Evolutionary conservation across 257 asterid genomes (phyloP).

Genomic region (Mentha longifolia): DNA sequence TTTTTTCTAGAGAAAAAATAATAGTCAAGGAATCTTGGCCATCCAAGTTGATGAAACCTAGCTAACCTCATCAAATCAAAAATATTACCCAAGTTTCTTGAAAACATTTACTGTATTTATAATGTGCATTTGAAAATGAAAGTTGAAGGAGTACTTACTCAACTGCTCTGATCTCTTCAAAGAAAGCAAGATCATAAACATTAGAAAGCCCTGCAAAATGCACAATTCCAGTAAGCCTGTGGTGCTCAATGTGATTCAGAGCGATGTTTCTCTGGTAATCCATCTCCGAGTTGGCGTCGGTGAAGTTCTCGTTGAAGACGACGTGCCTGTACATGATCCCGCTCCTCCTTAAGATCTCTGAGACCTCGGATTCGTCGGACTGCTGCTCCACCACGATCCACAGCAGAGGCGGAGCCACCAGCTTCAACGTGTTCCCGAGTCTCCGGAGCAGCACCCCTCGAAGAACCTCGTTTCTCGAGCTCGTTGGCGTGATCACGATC

Average conservation of each 20-base stretch:
- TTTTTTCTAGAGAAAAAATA: background rate
- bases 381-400: conserved; percentile 90
- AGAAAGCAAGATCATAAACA: conserved; percentile 82
- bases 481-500: conserved; percentile 81
- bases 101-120: no score
- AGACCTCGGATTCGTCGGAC: conserved; percentile 52
- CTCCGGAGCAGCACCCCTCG: conserved; percentile 54
- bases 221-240: conserved; percentile 80
- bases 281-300: conserved; percentile 60
- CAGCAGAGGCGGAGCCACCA: conserved; percentile 77
- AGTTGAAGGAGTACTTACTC: conserved; percentile 57
- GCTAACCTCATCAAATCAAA: background rate
- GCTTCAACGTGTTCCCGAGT: conserved; percentile 67
- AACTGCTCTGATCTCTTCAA: conserved; percentile 70
- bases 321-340: conserved; percentile 91
- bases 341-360: conserved; percentile 67
- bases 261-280: conserved; percentile 87
- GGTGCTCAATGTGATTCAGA: conserved; percentile 88
- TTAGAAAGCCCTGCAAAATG: conserved; percentile 85
- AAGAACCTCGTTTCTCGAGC: conserved; percentile 37
- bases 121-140: background rate
- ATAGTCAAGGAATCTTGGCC: conserved; percentile 1
- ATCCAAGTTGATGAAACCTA: conserved; percentile 13
- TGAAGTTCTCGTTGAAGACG: conserved; percentile 80
- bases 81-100: background rate